These are phyloP conservation scores for Trichoderma lentiforme DNA, from an alignment of 2,329 filamentous ascomycete species.

Conservation along the genomic window DNA sequence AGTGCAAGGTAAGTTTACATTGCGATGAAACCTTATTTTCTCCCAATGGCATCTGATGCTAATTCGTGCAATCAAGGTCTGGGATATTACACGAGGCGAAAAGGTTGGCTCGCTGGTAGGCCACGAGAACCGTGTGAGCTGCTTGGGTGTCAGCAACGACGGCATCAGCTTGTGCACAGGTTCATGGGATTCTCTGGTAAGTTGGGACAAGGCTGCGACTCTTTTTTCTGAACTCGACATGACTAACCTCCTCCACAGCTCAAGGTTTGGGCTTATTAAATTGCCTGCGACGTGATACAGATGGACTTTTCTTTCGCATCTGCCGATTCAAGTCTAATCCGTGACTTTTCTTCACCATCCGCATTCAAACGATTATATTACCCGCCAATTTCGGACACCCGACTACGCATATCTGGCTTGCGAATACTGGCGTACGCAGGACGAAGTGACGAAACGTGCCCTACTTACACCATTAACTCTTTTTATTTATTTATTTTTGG, in stretches of 20 bases:
- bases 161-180: constrained; percentile 98
- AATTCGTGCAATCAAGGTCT: constrained; percentile 62
- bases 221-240: neutral
- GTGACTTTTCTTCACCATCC: constrained; percentile 27
- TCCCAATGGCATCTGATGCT: constrained; percentile 7
- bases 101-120: constrained; percentile 95
- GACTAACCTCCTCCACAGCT: constrained; percentile 50
- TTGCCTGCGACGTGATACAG: constrained; percentile 23
- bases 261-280: constrained; percentile 83
- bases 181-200: constrained; percentile 98
- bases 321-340: constrained; percentile 29
- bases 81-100: constrained; percentile 94
- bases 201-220: constrained; percentile 34
- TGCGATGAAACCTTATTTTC: neutral
- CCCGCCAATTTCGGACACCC: constrained; percentile 30
- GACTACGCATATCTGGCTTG: constrained; percentile 32
- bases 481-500: constrained; percentile 18
- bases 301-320: constrained; percentile 29
- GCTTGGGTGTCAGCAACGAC: constrained; percentile 96
- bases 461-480: constrained; percentile 31
- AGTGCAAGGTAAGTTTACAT: constrained; percentile 81
- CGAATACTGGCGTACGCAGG: constrained; percentile 38
- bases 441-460: constrained; percentile 40
- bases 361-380: constrained; percentile 33
- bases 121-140: constrained; percentile 98